These are phyloP conservation scores for Periconia macrospinosa DNA, from an alignment of 2,329 filamentous ascomycete species.

Conservation along the genomic window DNA sequence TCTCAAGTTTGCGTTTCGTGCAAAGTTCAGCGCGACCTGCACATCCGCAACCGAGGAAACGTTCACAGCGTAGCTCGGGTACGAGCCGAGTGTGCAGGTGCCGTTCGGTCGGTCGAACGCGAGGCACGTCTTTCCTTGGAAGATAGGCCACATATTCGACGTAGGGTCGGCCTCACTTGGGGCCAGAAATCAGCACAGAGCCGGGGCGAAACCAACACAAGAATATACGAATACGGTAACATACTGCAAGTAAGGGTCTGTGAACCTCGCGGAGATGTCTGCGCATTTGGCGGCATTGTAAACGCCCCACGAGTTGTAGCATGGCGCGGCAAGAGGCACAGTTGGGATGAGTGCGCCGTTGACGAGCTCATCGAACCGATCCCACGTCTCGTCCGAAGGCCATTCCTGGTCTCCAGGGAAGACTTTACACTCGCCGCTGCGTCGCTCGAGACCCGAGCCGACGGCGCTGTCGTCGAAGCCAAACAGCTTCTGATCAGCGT, in stretches of 20 bases:
- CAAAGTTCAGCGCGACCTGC: conserved; percentile 22
- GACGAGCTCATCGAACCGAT: conserved; percentile 19
- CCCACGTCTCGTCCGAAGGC: conserved; percentile 20
- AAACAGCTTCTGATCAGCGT: conserved; percentile 8
- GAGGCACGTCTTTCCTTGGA: conserved; percentile 12
- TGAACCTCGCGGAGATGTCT: conserved; percentile 5
- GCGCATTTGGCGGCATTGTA: conserved; percentile 10
- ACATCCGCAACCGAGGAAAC: conserved; percentile 10
- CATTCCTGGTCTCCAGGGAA: conserved; percentile 27
- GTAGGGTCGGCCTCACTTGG: conserved; percentile 13
- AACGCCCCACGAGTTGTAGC: conserved; percentile 10
- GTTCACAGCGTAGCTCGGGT: conserved; percentile 12
- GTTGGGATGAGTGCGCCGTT: conserved; percentile 21
- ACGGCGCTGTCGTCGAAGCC: conserved; percentile 11
- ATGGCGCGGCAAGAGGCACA: conserved; percentile 23
- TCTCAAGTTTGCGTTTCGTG: conserved; percentile 24
- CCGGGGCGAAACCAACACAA: neutral
- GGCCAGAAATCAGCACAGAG: neutral
- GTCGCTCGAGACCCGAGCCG: neutral
- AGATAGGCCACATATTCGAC: conserved; percentile 14
- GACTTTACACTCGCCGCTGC: conserved; percentile 17
- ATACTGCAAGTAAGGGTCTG: conserved; percentile 9
- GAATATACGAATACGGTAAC: neutral
- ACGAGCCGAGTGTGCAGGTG: conserved; percentile 13
- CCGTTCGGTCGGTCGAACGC: conserved; percentile 2